phyloP scores from a whole-genome alignment of 31 red algal species.

The Endocladia muricata region DNA sequence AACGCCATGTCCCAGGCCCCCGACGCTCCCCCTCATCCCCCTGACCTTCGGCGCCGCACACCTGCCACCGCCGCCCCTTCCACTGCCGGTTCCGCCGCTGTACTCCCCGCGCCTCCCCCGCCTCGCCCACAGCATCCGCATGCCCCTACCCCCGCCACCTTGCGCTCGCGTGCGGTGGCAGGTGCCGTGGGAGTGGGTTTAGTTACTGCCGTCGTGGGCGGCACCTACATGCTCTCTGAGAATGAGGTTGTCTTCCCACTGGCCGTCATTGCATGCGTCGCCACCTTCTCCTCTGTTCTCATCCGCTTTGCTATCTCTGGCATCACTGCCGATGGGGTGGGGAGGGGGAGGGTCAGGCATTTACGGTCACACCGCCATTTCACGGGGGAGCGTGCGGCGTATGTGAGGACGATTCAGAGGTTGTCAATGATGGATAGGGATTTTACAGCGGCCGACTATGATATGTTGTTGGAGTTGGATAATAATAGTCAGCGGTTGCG shows the following conservation, averaged over 20 bases:
- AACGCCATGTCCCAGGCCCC: no score
- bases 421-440: slow-evolving; percentile 92
- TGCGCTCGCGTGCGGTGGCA: slow-evolving; percentile 46
- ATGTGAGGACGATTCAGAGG: slow-evolving; percentile 80
- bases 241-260: slow-evolving; percentile 53
- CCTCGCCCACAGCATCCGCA: not conserved
- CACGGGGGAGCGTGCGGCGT: slow-evolving; percentile 70
- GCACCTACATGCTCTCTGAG: slow-evolving; percentile 54
- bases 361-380: slow-evolving; percentile 66
- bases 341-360: slow-evolving; percentile 31
- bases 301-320: slow-evolving; percentile 46
- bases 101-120: not conserved
- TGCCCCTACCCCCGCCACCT: not conserved
- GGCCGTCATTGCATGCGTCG: slow-evolving; percentile 57
- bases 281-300: slow-evolving; percentile 58
- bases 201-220: slow-evolving; percentile 53
- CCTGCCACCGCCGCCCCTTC: not conserved
- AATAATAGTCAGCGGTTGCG: slow-evolving; percentile 75
- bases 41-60: not conserved
- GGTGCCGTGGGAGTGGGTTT: slow-evolving; percentile 51
- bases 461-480: slow-evolving; percentile 92
- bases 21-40: not conserved
- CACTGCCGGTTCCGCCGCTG: not conserved
- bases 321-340: slow-evolving; percentile 5
- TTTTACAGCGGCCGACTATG: slow-evolving; percentile 94